Conservation (phyloP, 306 rosid species). For the Trifolium fragiferum region DNA sequence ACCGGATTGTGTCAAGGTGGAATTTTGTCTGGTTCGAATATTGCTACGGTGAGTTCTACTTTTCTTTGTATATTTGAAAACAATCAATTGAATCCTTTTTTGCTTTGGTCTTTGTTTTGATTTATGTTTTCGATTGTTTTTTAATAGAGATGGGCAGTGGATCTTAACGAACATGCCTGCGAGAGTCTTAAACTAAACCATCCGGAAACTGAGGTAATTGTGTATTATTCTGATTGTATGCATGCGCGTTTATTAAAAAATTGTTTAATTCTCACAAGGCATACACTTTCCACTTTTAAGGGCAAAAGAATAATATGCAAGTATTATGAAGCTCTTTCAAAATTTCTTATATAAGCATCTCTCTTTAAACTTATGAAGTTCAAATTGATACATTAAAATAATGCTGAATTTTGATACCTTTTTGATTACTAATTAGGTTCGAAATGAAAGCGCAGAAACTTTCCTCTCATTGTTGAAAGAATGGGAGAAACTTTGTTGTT, state of each 20-base stretch:
- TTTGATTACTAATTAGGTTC: conserved; percentile 52
- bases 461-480: conserved; percentile 63
- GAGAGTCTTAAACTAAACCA: conserved; percentile 69
- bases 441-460: conserved; percentile 78
- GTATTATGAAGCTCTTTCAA: too few relatives aligned
- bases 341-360: too few relatives aligned
- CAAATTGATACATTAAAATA: too few relatives aligned
- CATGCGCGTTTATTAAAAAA: too few relatives aligned
- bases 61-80: neutral
- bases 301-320: too few relatives aligned
- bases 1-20: conserved; percentile 88
- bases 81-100: neutral
- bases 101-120: neutral
- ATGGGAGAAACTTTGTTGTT: conserved; percentile 69
- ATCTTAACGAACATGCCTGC: conserved; percentile 65
- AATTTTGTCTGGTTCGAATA: conserved; percentile 57
- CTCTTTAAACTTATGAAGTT: too few relatives aligned
- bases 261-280: too few relatives aligned
- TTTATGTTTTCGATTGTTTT: neutral
- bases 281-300: too few relatives aligned
- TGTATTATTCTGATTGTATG: neutral
- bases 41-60: conserved; percentile 66
- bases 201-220: conserved; percentile 72
- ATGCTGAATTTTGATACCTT: too few relatives aligned
- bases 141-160: conserved; percentile 85